These are phyloP conservation scores for Gossypium schwendimanii DNA, from an alignment of 441 rosid species.

Conservation along the genomic window DNA sequence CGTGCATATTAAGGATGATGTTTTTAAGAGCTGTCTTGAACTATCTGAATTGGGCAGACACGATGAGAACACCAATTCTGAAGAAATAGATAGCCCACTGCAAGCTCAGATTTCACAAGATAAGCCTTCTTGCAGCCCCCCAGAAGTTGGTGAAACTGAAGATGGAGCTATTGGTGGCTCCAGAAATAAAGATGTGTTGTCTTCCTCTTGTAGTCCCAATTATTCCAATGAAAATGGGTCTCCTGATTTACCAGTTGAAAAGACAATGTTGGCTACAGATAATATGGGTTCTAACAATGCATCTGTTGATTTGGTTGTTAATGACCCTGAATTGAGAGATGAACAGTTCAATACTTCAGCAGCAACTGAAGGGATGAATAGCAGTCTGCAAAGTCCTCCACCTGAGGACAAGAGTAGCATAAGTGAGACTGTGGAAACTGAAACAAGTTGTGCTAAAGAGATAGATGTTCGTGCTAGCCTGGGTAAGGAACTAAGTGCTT, in stretches of 20 bases:
- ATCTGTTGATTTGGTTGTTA: conserved; percentile 23
- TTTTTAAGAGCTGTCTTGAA: conserved; percentile 39
- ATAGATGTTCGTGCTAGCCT: conserved; percentile 19
- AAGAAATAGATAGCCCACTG: conserved; percentile 20
- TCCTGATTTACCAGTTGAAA: conserved; percentile 16
- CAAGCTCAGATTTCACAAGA: conserved; percentile 26
- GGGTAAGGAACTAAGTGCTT: conserved; percentile 29
- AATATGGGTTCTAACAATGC: conserved; percentile 17
- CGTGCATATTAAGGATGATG: conserved; percentile 27
- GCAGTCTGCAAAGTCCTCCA: conserved; percentile 12
- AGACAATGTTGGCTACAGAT: conserved; percentile 13
- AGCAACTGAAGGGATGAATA: conserved; percentile 25
- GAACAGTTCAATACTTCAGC: conserved; percentile 27
- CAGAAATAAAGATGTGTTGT: conserved; percentile 16
- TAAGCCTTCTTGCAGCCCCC: conserved; percentile 13
- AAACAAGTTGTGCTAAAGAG: conserved; percentile 23
- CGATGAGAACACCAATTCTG: conserved; percentile 23
- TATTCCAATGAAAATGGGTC: conserved; percentile 13
- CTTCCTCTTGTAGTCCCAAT: conserved; percentile 17
- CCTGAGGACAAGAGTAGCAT: conserved; percentile 23
- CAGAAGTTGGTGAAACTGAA: conserved; percentile 26
- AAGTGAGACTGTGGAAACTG: conserved; percentile 28
- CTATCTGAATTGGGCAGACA: conserved; percentile 32
- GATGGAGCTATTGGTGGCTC: conserved; percentile 20
- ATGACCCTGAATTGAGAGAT: conserved; percentile 26